Evolutionary conservation across 257 asterid genomes (phyloP).

Genomic region (Solanum sitiens): DNA sequence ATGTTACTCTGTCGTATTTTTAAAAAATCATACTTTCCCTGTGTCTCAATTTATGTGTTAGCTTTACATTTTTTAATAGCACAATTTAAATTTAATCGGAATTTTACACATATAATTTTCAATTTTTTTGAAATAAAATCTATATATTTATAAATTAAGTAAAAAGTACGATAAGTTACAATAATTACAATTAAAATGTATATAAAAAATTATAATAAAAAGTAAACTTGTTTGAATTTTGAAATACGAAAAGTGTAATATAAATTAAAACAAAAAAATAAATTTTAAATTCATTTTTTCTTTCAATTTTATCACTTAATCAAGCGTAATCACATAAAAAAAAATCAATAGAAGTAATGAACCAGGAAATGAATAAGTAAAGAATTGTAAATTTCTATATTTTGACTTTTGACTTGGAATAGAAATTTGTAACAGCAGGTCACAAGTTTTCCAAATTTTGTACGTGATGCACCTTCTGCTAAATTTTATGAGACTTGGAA

Average conservation of each 20-base stretch:
- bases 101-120: rapidly evolving
- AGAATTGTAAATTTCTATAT: background rate
- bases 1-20: background rate
- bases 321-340: background rate
- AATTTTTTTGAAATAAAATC: too few species aligned
- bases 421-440: background rate
- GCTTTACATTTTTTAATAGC: too few species aligned
- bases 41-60: too few species aligned
- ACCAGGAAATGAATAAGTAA: background rate
- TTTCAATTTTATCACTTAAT: background rate
- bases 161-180: too few species aligned
- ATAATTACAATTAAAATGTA: too few species aligned
- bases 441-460: background rate
- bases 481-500: background rate
- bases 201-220: too few species aligned
- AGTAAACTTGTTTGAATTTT: too few species aligned
- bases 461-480: background rate
- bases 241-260: rapidly evolving
- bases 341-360: background rate
- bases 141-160: too few species aligned
- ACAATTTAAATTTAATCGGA: too few species aligned
- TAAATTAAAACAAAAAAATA: background rate
- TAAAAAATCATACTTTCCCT: too few species aligned
- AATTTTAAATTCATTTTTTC: background rate
- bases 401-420: too few species aligned